Evolutionary conservation across 768 basidiomycete species (phyloP).

Genomic region (Imleria badia): DNA sequence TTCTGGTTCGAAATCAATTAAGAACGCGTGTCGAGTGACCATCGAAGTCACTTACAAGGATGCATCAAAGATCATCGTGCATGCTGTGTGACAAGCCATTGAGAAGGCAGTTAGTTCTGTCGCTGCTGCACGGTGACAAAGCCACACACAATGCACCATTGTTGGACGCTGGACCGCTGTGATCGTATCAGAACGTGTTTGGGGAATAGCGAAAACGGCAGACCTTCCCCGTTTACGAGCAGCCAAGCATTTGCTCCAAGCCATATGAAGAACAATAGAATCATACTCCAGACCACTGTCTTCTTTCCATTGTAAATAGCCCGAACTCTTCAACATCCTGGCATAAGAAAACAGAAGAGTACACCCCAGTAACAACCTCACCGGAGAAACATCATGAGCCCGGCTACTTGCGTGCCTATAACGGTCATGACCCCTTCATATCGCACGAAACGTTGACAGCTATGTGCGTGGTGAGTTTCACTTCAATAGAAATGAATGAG

Average conservation of each 20-base stretch:
- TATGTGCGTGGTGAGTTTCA: slow-evolving; percentile 13
- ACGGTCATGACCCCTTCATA: slow-evolving; percentile 50
- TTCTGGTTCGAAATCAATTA: slow-evolving; percentile 10
- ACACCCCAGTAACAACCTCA: slow-evolving; percentile 14
- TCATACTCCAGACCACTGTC: slow-evolving; percentile 7
- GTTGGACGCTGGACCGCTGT: slow-evolving; percentile 12
- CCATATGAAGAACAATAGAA: slow-evolving; percentile 41
- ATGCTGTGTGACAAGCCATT: slow-evolving; percentile 29
- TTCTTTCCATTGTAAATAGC: slow-evolving; percentile 16
- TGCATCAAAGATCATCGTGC: slow-evolving; percentile 39
- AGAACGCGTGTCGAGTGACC: neutral
- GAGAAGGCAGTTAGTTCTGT: slow-evolving; percentile 27
- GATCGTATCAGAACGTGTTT: neutral
- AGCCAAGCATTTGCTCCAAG: slow-evolving; percentile 54
- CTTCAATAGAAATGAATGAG: neutral
- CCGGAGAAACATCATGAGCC: slow-evolving; percentile 46
- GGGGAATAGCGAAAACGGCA: slow-evolving; percentile 15
- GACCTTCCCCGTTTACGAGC: slow-evolving; percentile 50
- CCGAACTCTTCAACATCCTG: slow-evolving; percentile 7
- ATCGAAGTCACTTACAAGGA: slow-evolving; percentile 18
- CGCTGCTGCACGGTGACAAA: slow-evolving; percentile 16
- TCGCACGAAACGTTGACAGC: slow-evolving; percentile 47
- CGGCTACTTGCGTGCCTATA: slow-evolving; percentile 39
- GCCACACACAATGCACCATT: slow-evolving; percentile 10
- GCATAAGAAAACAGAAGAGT: neutral